Percentiles rank a stretch among this genome's conserved stretches.
These are phyloP conservation scores for Agarophyton chilense DNA, from an alignment of 23 red algal genomes.

Conservation along the genomic window DNA sequence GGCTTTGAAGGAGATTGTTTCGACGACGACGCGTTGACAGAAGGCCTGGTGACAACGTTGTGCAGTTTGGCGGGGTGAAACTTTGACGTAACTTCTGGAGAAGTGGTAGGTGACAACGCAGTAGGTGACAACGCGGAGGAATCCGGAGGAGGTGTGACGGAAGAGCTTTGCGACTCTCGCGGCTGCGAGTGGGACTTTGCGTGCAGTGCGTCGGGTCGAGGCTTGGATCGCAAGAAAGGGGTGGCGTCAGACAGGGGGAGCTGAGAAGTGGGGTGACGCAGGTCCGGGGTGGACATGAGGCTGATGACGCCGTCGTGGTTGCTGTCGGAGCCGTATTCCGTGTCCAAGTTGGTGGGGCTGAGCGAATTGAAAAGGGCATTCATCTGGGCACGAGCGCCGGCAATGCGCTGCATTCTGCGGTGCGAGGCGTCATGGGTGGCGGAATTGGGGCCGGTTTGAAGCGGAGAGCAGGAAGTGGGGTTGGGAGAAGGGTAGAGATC, in stretches of 20 bases:
- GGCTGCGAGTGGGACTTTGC: neutral
- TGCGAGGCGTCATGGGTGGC: neutral
- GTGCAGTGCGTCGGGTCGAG: neutral
- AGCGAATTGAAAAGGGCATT: slow-evolving; percentile 34
- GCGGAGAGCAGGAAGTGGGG: neutral
- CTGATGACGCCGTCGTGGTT: slow-evolving; percentile 45
- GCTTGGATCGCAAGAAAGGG: slow-evolving; percentile 12
- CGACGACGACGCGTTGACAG: neutral
- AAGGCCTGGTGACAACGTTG: neutral
- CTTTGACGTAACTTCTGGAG: neutral
- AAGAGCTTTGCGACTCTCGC: slow-evolving; percentile 29
- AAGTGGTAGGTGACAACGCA: neutral
- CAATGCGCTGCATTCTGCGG: slow-evolving; percentile 31
- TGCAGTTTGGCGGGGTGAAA: neutral
- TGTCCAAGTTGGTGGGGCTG: neutral
- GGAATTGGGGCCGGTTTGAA: neutral
- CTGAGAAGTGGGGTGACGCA: slow-evolving; percentile 5
- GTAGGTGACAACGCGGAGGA: neutral
- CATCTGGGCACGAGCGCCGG: slow-evolving; percentile 36
- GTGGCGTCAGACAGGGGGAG: neutral
- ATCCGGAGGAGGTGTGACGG: slow-evolving; percentile 44
- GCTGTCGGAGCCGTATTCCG: slow-evolving; percentile 14
- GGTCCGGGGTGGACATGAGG: slow-evolving; percentile 50
- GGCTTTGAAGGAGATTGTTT: neutral
- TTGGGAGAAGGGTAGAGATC: slow-evolving; percentile 36